Conservation (phyloP, 75 land plant species). For the Cryptomeria japonica region DNA sequence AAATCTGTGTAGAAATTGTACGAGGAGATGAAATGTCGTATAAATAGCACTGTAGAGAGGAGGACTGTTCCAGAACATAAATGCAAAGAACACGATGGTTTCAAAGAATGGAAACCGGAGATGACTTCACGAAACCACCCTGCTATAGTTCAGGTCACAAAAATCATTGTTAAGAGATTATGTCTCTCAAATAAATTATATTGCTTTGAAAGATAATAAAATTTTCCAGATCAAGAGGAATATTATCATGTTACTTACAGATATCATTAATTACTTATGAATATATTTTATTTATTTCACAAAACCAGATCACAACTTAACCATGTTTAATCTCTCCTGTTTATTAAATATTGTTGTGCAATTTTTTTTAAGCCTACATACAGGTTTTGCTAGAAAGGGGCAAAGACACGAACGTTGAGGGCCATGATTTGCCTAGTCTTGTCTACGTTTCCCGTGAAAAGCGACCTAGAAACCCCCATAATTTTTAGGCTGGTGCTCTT, state of each 20-base stretch:
- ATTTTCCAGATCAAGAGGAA: no score
- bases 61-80: conserved; percentile 20
- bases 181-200: no score
- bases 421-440: conserved; percentile 40
- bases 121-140: conserved; percentile 38
- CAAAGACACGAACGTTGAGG: conserved; percentile 37
- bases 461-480: conserved; percentile 45
- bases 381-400: conserved; percentile 39
- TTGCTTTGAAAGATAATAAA: no score
- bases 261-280: no score
- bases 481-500: conserved; percentile 81
- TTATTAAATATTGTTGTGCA: no score
- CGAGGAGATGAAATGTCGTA: conserved; percentile 43
- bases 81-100: conserved; percentile 26
- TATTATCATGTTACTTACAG: no score
- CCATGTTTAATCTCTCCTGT: no score
- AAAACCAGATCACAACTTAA: no score
- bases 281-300: no score
- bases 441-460: conserved; percentile 78
- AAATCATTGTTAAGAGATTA: neutral
- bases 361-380: neutral
- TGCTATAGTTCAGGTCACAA: conserved; percentile 37
- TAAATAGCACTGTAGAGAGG: conserved; percentile 31
- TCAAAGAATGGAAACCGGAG: conserved; percentile 44
- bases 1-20: conserved; percentile 38